A percentile compares a stretch with the other conserved stretches of the same genome.
These are phyloP conservation scores for Oryza australiensis DNA, from an alignment of 176 grass and related monocot species.

Conservation along the genomic window DNA sequence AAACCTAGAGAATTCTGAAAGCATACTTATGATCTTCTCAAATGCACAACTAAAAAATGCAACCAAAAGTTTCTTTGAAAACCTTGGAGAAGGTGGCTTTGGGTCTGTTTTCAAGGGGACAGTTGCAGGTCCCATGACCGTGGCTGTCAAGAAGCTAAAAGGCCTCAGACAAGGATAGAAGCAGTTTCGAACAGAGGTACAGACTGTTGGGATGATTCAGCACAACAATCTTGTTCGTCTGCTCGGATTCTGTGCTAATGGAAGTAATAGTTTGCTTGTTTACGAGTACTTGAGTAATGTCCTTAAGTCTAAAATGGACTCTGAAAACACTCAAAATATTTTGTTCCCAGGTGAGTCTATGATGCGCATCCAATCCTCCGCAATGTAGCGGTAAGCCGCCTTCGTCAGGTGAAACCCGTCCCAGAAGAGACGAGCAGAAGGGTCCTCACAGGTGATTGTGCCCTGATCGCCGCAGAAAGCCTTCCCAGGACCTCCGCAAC, in stretches of 20 bases:
- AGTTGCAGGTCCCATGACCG: background rate
- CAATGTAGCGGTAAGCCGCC: conserved; percentile 27
- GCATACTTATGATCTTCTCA: too few species aligned
- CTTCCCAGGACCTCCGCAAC: conserved; percentile 31
- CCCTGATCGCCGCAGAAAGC: background rate
- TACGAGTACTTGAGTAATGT: conserved; percentile 49
- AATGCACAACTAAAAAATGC: background rate
- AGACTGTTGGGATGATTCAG: conserved; percentile 48
- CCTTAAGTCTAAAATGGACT: background rate
- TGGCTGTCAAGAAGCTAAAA: conserved; percentile 46
- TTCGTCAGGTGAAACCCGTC: conserved; percentile 32
- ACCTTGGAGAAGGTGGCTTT: conserved; percentile 44
- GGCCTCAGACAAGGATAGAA: conserved; percentile 24
- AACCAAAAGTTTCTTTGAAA: conserved; percentile 35
- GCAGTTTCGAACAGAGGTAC: conserved; percentile 45
- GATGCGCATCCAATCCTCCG: conserved; percentile 14
- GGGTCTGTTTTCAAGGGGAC: conserved; percentile 47
- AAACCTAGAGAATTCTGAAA: too few species aligned
- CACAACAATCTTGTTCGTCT: conserved; percentile 47
- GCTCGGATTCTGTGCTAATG: conserved; percentile 43
- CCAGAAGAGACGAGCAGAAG: conserved; percentile 39
- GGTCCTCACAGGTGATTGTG: conserved; percentile 2
- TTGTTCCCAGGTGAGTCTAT: background rate
- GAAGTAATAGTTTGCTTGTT: conserved; percentile 10
- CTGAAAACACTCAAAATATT: too few species aligned